A percentile compares a stretch with the other conserved stretches of the same genome.
Evolutionary conservation across 164 flowering plant species (phyloP).

Genomic region (Annona squamosa): DNA sequence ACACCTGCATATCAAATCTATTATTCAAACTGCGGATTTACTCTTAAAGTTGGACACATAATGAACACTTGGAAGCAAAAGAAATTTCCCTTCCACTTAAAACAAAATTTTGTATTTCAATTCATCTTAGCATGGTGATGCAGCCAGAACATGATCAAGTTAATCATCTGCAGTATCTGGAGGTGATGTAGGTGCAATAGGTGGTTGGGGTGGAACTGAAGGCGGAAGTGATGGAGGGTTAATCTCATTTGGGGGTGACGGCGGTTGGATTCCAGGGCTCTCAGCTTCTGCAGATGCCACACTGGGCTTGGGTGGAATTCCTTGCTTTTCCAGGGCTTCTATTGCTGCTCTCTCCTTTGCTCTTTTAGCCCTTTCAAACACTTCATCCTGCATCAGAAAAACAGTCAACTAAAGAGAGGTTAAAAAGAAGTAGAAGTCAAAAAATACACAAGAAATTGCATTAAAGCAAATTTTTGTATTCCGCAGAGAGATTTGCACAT

Average conservation of each 20-base stretch:
- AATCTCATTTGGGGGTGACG: constrained; percentile 1
- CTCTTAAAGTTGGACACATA: no score
- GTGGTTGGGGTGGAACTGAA: no score
- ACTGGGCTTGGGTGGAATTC: constrained; percentile 10
- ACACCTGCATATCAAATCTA: no score
- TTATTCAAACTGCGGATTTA: no score
- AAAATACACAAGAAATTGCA: no score
- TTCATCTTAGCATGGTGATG: not conserved
- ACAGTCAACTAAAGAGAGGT: not conserved
- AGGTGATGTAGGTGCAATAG: not conserved
- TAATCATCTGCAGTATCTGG: not conserved
- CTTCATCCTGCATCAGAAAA: constrained; percentile 51
- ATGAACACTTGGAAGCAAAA: no score
- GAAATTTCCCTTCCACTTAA: not conserved
- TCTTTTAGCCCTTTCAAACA: constrained; percentile 54
- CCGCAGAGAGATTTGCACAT: no score
- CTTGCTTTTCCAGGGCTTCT: constrained; percentile 25
- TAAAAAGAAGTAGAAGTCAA: not conserved
- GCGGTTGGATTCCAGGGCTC: constrained; percentile 5
- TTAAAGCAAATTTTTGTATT: no score
- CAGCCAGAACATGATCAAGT: not conserved
- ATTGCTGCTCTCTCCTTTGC: constrained; percentile 31
- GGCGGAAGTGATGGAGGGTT: not conserved
- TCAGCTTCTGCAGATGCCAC: constrained; percentile 2
- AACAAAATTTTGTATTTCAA: not conserved